Evolutionary conservation across 768 basidiomycete species (phyloP).

Genomic region (Butyriboletus loyo): DNA sequence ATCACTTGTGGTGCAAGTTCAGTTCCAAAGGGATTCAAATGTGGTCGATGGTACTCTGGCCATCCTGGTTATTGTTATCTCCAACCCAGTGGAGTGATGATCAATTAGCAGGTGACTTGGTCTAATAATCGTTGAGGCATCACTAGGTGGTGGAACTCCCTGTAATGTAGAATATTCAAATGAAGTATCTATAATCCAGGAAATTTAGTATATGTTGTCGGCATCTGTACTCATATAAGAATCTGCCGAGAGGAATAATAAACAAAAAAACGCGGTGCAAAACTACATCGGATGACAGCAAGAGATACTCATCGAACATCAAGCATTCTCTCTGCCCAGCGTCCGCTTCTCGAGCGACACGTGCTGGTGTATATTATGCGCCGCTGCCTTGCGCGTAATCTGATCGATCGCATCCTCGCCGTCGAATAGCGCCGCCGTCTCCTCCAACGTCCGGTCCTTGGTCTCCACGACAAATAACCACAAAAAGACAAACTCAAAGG

Average conservation of each 20-base stretch:
- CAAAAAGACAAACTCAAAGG: constrained; percentile 9
- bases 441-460: constrained; percentile 55
- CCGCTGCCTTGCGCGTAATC: constrained; percentile 14
- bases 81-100: too few species aligned
- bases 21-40: too few species aligned
- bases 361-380: neutral
- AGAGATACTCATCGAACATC: neutral
- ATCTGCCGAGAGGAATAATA: neutral
- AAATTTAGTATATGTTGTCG: neutral
- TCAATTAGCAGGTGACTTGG: too few species aligned
- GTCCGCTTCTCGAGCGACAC: constrained; percentile 8
- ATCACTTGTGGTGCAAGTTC: too few species aligned
- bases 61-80: too few species aligned
- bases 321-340: neutral
- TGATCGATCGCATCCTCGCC: constrained; percentile 40
- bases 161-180: neutral
- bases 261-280: neutral
- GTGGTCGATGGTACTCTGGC: too few species aligned
- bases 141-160: neutral
- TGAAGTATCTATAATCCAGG: too few species aligned
- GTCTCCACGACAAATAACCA: constrained; percentile 20
- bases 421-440: constrained; percentile 71
- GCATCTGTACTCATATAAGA: neutral
- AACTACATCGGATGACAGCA: too few species aligned
- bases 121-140: too few species aligned